Percentiles rank a stretch among this genome's conserved stretches.
These are phyloP conservation scores for Ganoderma meredithae DNA, from an alignment of 1,284 basidiomycete genomes.

Conservation along the genomic window DNA sequence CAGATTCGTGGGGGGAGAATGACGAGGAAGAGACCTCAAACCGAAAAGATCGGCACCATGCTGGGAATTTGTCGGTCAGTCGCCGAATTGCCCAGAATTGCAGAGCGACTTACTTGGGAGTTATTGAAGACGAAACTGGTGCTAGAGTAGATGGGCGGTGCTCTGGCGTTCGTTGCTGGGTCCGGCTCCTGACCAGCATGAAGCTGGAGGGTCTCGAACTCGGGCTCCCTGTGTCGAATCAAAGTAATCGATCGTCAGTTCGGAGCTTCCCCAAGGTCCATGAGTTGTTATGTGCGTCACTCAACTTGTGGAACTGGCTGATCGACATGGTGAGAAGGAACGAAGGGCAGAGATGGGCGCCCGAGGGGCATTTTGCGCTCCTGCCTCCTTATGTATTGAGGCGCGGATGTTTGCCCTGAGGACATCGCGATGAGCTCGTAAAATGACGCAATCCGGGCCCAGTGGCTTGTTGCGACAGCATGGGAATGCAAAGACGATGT, in stretches of 20 bases:
- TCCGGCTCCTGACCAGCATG: conserved; percentile 84
- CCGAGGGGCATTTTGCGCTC: neutral
- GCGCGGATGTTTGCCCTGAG: neutral
- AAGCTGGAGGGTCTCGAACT: conserved; percentile 86
- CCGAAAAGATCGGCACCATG: conserved; percentile 89
- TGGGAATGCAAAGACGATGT: neutral
- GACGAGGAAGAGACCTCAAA: conserved; percentile 54
- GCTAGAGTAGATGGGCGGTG: conserved; percentile 83
- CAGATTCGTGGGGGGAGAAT: neutral
- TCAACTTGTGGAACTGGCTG: neutral
- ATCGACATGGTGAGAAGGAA: conserved; percentile 4
- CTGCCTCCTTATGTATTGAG: neutral
- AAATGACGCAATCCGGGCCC: conserved; percentile 8
- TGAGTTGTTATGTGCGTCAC: neutral
- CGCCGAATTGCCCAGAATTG: neutral
- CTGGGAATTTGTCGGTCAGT: conserved; percentile 42
- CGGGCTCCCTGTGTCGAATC: conserved; percentile 59
- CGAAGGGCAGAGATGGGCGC: neutral
- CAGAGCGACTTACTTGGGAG: conserved; percentile 55
- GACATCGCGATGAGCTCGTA: neutral
- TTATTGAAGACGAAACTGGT: conserved; percentile 85
- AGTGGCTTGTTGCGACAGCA: too few relatives aligned
- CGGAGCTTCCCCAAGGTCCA: too few relatives aligned
- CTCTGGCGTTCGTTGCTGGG: conserved; percentile 78
- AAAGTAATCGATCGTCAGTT: conserved; percentile 1